phyloP scores from a whole-genome alignment of 2,329 filamentous ascomycete genomes.

The Alternaria burnsii region DNA sequence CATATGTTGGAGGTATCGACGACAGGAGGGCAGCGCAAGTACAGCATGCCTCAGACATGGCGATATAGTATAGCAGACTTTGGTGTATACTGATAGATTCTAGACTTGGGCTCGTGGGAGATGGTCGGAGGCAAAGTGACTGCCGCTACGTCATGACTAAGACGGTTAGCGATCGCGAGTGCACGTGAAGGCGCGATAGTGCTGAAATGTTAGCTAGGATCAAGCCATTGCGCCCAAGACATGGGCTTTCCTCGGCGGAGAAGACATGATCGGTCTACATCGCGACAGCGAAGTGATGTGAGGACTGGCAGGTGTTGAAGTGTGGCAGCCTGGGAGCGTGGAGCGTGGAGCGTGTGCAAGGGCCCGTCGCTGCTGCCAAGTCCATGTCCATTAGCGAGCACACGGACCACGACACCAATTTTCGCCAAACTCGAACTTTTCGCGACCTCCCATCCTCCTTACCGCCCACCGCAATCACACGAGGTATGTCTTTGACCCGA shows the following conservation, averaged over 20 bases:
- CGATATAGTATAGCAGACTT: background rate
- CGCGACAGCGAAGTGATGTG: background rate
- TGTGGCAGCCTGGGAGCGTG: constrained; percentile 8
- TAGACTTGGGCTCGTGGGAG: constrained; percentile 6
- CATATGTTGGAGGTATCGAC: constrained; percentile 61
- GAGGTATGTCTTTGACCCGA: constrained; percentile 52
- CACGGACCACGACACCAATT: constrained; percentile 35
- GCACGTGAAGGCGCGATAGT: constrained; percentile 31
- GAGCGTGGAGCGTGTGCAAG: constrained; percentile 7
- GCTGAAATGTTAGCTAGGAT: background rate
- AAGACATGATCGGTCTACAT: background rate
- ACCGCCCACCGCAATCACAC: constrained; percentile 36
- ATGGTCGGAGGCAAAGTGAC: constrained; percentile 24
- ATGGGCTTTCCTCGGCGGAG: no score
- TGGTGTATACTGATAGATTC: background rate
- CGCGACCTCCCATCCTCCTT: constrained; percentile 23
- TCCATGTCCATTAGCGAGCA: constrained; percentile 26
- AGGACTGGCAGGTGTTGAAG: background rate
- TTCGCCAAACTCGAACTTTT: constrained; percentile 38
- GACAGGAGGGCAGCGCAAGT: constrained; percentile 73
- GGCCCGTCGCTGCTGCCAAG: constrained; percentile 22
- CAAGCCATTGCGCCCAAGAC: background rate
- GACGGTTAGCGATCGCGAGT: constrained; percentile 29
- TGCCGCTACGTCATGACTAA: constrained; percentile 48
- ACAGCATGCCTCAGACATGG: constrained; percentile 65